Base-by-base conservation (phyloP, 306 rosid genomes). In the Erythrophleum fordii region DNA sequence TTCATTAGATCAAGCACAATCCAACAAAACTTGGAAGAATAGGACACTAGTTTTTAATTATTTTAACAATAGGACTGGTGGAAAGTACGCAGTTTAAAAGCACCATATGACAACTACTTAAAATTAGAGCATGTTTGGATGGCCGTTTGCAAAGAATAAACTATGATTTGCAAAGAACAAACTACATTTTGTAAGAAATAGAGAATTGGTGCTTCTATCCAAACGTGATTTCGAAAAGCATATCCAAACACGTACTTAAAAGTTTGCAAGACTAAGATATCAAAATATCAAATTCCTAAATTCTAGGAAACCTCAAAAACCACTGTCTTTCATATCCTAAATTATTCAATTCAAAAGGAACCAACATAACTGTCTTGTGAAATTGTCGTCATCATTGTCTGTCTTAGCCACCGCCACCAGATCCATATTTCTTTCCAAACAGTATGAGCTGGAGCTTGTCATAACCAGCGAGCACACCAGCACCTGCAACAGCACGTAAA, bases 381-480 rank as follows among this genome's bases (percentile, higher is more conserved):
- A 52, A 61, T 34, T 80, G 39, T 87, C 84, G 73, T 83, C 92
- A 73, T 76, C 88, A 61, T 60, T 23, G 58, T 55, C 34, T 73
- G 28, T 74, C 31, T 58, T 25, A 90, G 82, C 96, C 94, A 10
- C 98, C 92, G 41, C 92, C 91, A 3, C 98, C 97, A 9, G 98
- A 94, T 42, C 98, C 97, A 6, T 94, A 94, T 75, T 92, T 94
- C 96, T 94, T 92, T 71, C 98, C 98, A 0, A 94, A 81, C 73
- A 94, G 3, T 28, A 92, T 3, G 10, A 89, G 85, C 89, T 94
- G 98, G 60, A 94, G 86, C 87, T 90, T 91, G 87, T 91, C 97
- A 44, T 91, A 91, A 56, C 98, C 97, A 77, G 97, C 98, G 77
- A 93, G 92, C 80, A 90, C 97, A 82, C 98, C 98, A 72, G 98